phyloP scores from a whole-genome alignment of 257 asterid species.

The Linaria vulgaris region DNA sequence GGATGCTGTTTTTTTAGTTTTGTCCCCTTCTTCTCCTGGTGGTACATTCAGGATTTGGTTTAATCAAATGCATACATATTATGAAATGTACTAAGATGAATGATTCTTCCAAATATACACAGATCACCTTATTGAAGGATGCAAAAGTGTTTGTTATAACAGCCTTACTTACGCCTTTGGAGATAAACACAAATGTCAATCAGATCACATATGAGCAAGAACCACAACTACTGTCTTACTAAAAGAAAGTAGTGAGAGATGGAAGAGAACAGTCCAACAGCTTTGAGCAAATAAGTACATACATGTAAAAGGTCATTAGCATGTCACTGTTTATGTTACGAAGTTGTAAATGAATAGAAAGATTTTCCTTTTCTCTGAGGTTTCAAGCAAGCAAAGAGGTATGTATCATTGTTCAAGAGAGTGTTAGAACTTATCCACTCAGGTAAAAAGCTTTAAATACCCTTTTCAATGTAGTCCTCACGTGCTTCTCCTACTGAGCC shows the following conservation, averaged over 20 bases:
- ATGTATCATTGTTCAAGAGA: conserved; percentile 5
- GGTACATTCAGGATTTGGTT: conserved; percentile 10
- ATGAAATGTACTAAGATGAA: conserved; percentile 15
- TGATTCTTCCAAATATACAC: conserved; percentile 16
- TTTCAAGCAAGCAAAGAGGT: background rate
- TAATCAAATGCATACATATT: conserved; percentile 20
- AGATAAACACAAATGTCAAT: background rate
- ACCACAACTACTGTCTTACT: background rate
- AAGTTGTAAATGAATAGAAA: background rate
- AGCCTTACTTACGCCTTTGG: background rate
- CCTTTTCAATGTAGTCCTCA: background rate
- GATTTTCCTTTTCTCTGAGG: too few relatives aligned
- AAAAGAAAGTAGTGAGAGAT: background rate
- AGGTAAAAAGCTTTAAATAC: too few relatives aligned
- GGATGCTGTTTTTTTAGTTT: conserved; percentile 1
- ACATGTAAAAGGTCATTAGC: background rate
- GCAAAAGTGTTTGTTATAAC: background rate
- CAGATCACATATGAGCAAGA: background rate
- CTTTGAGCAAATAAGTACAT: background rate
- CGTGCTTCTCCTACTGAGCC: background rate
- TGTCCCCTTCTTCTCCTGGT: background rate
- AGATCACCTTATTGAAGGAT: conserved; percentile 13
- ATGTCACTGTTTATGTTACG: background rate
- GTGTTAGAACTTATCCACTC: background rate
- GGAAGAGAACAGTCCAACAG: background rate